Base-by-base conservation (phyloP, 495 filamentous ascomycete genomes). In the Parmelia sp. region DNA sequence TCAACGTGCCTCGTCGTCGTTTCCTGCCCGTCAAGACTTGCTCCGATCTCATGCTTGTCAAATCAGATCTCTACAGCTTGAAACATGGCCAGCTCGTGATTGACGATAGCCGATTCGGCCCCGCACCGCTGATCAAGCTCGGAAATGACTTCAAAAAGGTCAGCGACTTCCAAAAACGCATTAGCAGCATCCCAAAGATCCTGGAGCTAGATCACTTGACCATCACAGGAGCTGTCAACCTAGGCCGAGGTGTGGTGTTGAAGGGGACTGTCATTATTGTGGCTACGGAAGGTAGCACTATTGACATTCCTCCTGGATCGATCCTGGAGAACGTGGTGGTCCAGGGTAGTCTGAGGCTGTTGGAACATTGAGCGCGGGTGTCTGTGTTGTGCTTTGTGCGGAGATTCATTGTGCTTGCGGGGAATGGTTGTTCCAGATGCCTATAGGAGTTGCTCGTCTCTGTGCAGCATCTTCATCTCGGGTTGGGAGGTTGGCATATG, bases 241-340 rank as follows among this genome's bases (percentile, higher is more conserved):
- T 99, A 47, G 94, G 94, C 66, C 87, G 95, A 58, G 92, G 92
- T 58, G 94, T 99, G 53, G 92, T 89, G 42, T 80, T 97, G 63
- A 99, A 97, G 85, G 94, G 94, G 39, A 98, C 95, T n/a, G 94
- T 99, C 72, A 99, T 99, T 73, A 99, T 99, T 72, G 94, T 99
- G 44, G 94, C 94, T 17, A 96, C 92, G 49, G 94, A 99, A 80
- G 91, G 92, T 64, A 90, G 88, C 81, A 97, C 95, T 65, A 99
- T 99, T 70, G 94, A 99, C 76, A 88, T 99, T 72, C 94, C 94
- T 45, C 91, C 93, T 9, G 94, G 94, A 73, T 96, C 91, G 23
- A 88, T 97, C 68, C 82, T 99, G 63, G 94, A 99, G 83, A 99
- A 99, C 78, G 95, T 97, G 31, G 94, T 99, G 40, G 95, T 99